Percentiles rank a stretch among this genome's conserved stretches.
These are phyloP conservation scores for Sclerotinia subarctica DNA, from an alignment of 2,329 filamentous ascomycete genomes.

Conservation along the genomic window DNA sequence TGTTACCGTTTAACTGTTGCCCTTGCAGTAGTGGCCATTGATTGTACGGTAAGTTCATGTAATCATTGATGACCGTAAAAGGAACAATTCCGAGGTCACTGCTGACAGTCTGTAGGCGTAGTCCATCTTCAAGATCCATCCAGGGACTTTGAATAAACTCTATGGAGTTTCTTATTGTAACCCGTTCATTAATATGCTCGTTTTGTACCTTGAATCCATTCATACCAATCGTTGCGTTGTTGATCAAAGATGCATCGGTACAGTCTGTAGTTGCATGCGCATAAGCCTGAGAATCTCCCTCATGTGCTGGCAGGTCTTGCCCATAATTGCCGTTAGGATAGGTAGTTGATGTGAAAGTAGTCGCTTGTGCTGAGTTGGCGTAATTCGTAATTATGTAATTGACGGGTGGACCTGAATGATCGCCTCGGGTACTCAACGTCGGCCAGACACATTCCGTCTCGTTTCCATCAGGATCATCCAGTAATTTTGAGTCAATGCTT, in stretches of 20 bases:
- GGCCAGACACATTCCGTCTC: background rate
- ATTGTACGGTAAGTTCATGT: too few species aligned
- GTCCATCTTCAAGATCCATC: too few species aligned
- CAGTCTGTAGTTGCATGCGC: background rate
- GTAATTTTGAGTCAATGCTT: background rate
- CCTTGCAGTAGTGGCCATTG: too few species aligned
- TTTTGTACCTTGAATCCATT: background rate
- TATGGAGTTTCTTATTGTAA: background rate
- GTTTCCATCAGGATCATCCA: background rate
- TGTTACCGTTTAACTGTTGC: too few species aligned
- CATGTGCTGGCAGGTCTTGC: background rate
- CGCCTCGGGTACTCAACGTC: background rate
- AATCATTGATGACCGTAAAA: too few species aligned
- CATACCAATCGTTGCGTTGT: background rate
- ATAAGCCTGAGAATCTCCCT: background rate
- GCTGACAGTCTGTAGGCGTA: too few species aligned
- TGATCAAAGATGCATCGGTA: background rate
- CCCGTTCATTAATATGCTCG: background rate
- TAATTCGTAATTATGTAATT: background rate
- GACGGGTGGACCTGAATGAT: background rate
- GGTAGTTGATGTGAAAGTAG: background rate
- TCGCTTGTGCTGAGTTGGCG: background rate
- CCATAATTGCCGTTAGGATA: background rate
- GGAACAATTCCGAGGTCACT: too few species aligned
- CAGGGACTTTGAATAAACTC: too few species aligned